Percentiles rank a stretch among this genome's conserved stretches.
Evolutionary conservation across 768 basidiomycete genomes (phyloP).

Genomic region (Coprinopsis cinerea): DNA sequence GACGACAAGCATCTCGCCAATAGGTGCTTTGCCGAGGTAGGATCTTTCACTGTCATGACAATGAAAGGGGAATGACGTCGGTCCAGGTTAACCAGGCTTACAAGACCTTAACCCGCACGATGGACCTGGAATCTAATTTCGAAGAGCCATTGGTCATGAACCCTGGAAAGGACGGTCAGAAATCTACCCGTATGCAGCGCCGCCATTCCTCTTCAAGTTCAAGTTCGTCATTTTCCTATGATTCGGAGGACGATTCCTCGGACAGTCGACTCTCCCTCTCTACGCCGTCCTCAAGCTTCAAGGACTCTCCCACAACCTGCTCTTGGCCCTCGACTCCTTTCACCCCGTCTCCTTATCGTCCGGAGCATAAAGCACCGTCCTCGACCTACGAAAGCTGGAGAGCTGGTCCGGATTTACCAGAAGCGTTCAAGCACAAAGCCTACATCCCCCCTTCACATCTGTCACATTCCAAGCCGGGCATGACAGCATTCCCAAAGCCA

Average conservation of each 20-base stretch:
- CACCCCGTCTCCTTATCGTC: constrained; percentile 5
- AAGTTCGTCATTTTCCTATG: background rate
- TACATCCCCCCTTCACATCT: constrained; percentile 3
- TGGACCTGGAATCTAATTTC: constrained; percentile 8
- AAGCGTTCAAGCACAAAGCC: constrained; percentile 5
- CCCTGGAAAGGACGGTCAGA: background rate
- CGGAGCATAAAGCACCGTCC: constrained; percentile 3
- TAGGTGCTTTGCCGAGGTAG: constrained; percentile 54
- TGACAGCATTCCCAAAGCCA: constrained; percentile 3
- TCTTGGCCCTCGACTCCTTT: constrained; percentile 1
- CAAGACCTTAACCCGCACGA: constrained; percentile 39
- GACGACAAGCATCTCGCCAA: constrained; percentile 46
- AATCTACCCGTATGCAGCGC: background rate
- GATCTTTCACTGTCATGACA: background rate
- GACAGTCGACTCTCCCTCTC: constrained; percentile 4
- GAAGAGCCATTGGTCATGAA: constrained; percentile 8
- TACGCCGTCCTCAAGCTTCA: constrained; percentile 12
- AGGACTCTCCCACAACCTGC: constrained; percentile 8
- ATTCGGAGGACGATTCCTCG: constrained; percentile 3
- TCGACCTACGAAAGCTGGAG: constrained; percentile 10
- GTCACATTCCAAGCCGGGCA: constrained; percentile 5
- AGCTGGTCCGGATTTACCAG: constrained; percentile 10
- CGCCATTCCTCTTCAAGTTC: constrained; percentile 4
- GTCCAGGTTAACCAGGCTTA: constrained; percentile 52
- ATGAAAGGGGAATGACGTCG: background rate